Conservation (phyloP, 208 protist genomes). For the Angomonas deanei region DNA sequence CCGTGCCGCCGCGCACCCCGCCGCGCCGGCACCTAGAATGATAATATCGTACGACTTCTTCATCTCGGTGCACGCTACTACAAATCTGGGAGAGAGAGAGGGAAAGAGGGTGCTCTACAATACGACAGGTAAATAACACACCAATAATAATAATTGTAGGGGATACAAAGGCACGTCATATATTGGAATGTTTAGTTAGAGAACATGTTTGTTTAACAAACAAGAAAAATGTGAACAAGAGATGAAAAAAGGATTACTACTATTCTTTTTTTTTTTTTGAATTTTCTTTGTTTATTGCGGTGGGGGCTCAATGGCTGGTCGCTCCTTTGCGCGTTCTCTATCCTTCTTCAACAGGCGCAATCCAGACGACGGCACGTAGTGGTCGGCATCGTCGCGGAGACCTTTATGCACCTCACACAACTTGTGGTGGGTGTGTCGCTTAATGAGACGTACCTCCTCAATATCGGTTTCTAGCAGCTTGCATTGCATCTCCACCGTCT, state of each 20-base stretch:
- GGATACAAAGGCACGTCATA: background rate
- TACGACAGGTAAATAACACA: background rate
- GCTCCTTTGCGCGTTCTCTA: conserved; percentile 15
- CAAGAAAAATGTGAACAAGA: background rate
- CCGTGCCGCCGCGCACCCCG: conserved; percentile 60
- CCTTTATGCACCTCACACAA: conserved; percentile 58
- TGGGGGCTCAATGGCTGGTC: background rate
- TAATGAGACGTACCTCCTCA: conserved; percentile 53
- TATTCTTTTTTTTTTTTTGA: conserved; percentile 4
- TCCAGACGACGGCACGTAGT: conserved; percentile 26
- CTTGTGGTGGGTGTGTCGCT: conserved; percentile 20
- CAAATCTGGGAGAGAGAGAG: conserved; percentile 9
- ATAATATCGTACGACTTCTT: conserved; percentile 55
- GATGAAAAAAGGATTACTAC: background rate
- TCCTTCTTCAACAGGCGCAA: conserved; percentile 51
- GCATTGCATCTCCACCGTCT: conserved; percentile 41
- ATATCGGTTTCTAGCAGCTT: conserved; percentile 66
- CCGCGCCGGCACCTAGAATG: conserved; percentile 61
- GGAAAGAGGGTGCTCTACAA: conserved; percentile 7
- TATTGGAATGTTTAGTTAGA: background rate
- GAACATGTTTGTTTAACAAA: conserved; percentile 2
- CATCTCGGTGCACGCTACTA: conserved; percentile 11
- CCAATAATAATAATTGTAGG: background rate
- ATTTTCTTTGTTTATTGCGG: too few species aligned
- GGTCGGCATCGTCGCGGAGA: conserved; percentile 41